A percentile compares a stretch with the other conserved stretches of the same genome.
These are phyloP conservation scores for Huntiella omanensis DNA, from an alignment of 2,329 filamentous ascomycete genomes.

Conservation along the genomic window DNA sequence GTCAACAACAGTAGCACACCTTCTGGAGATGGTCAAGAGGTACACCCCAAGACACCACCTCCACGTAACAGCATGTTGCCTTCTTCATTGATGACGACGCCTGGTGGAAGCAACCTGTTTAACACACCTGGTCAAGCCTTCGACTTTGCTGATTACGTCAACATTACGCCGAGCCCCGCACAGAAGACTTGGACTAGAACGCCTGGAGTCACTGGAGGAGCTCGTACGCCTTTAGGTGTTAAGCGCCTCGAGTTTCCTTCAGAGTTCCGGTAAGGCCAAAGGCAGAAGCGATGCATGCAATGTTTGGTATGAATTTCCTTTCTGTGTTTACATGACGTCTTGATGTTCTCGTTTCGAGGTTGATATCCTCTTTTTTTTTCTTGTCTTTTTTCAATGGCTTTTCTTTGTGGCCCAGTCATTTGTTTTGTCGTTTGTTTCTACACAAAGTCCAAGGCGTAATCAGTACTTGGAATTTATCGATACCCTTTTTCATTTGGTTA, in stretches of 20 bases:
- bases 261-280: constrained; percentile 8
- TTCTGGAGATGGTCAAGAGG: no score
- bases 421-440: constrained; percentile 3
- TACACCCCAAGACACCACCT: constrained; percentile 49
- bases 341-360: constrained; percentile 4
- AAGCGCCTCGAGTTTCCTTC: constrained; percentile 10
- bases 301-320: background rate
- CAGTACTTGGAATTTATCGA: constrained; percentile 9
- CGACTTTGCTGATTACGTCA: constrained; percentile 93
- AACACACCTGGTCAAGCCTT: constrained; percentile 68
- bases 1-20: constrained; percentile 34
- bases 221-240: constrained; percentile 9
- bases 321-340: constrained; percentile 3
- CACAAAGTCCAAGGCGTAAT: background rate
- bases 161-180: constrained; percentile 88
- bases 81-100: constrained; percentile 80
- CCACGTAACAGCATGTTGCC: constrained; percentile 48
- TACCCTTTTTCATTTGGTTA: constrained; percentile 8
- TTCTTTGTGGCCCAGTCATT: background rate
- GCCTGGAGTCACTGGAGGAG: constrained; percentile 46
- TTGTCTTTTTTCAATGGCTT: constrained; percentile 3
- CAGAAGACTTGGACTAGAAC: constrained; percentile 60
- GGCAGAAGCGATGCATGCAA: background rate
- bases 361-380: constrained; percentile 1
- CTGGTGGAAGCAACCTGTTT: constrained; percentile 48